Evolutionary conservation across 2,329 filamentous ascomycete species (phyloP), one percentile per base, ranked within the genome.

Genomic region (Colletotrichum godetiae): DNA sequence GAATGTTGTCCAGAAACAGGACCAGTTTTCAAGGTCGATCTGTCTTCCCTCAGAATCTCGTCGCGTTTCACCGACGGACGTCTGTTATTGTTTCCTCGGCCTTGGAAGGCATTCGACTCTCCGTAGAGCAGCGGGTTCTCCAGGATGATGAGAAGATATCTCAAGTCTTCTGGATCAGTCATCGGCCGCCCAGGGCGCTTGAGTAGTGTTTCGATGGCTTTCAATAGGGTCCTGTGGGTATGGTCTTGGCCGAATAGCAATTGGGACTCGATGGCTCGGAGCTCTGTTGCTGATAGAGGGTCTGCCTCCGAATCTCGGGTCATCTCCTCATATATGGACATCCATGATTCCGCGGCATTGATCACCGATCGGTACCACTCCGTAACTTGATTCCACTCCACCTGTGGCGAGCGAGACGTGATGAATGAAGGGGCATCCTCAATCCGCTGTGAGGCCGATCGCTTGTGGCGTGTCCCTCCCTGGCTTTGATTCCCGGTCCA

Each of bases 91-190:
- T 85, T 81, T 5, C 85, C 79, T 1, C 83, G 74, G 12, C 88
- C 88, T 0, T 77, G 73, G 67, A 87, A 89, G 5, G 78, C 76
- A 35, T 80, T 81, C 33, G 80, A 80, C 2, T 82, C 81, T 0
- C 85, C 78, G 74, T 92, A 89, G 10, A 98, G 81, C 3, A 96
- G 85, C 5, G 95, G 95, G 80, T 97, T 98, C 22, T 91, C 90
- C 49, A 97, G 82, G 29, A 97, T 85, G 37, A 98, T 91, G 19
- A 98, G 85, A 22, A 98, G 84, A 80, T 96, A 97, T 6, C 95
- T 89, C 52, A 93, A 85, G 77, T 97, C 91, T 73, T 92, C 89
- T 0, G 93, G 90, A 31, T 90, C 89, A 60, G 86, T 88, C 63
- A 98, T 81, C 6, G 90, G 89, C 37, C 92, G 89, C 1, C 94